Conservation (phyloP, 768 basidiomycete genomes). For the Boletus eberwhitei region DNA sequence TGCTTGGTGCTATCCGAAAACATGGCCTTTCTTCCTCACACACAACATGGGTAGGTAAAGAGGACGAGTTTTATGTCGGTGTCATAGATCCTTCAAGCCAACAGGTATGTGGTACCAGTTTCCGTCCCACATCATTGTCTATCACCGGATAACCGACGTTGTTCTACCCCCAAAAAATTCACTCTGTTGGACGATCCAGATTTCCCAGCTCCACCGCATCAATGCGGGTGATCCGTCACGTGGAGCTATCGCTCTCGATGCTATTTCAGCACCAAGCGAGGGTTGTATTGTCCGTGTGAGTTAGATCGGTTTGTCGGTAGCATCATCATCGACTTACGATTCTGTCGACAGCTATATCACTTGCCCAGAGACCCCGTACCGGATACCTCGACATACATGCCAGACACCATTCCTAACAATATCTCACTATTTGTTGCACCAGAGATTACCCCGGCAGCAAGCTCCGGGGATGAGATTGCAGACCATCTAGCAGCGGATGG, state of each 20-base stretch:
- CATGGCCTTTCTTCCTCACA: slow-evolving; percentile 28
- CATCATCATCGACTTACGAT: neutral
- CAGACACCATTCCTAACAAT: slow-evolving; percentile 3
- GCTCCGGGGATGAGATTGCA: neutral
- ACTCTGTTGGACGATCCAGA: slow-evolving; percentile 24
- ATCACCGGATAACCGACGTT: neutral
- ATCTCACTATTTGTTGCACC: slow-evolving; percentile 26
- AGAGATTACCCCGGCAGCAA: slow-evolving; percentile 11
- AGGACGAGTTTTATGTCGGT: slow-evolving; percentile 59
- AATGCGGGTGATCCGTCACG: slow-evolving; percentile 70
- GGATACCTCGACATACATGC: neutral
- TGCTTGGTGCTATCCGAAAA: slow-evolving; percentile 51
- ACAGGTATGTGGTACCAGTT: slow-evolving; percentile 1
- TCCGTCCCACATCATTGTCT: neutral
- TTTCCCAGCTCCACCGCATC: slow-evolving; percentile 51
- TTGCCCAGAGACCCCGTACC: slow-evolving; percentile 26
- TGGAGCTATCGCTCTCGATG: slow-evolving; percentile 61
- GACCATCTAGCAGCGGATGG: neutral
- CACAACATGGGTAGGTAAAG: slow-evolving; percentile 38
- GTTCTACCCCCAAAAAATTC: neutral
- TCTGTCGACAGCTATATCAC: slow-evolving; percentile 41
- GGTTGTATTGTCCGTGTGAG: slow-evolving; percentile 54
- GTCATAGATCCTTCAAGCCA: slow-evolving; percentile 25
- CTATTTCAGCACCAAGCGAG: slow-evolving; percentile 45
- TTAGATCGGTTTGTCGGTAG: neutral